Percentiles rank a stretch among this genome's conserved stretches.
Evolutionary conservation across 345 rosid genomes (phyloP).

Genomic region (Clausena lansium): DNA sequence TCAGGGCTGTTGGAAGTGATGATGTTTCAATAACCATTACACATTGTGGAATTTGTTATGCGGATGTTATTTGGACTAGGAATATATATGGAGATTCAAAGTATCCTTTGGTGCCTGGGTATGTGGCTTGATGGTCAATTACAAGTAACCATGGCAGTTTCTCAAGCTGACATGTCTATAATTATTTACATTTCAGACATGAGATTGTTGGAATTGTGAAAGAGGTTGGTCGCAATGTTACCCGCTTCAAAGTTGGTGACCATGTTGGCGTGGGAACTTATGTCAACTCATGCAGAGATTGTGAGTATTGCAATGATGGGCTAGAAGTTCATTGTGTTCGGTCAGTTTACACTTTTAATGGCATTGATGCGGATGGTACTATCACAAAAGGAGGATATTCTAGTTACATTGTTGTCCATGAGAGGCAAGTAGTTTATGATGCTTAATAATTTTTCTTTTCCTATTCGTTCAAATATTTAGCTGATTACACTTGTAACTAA

Average conservation of each 20-base stretch:
- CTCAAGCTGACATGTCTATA: conserved; percentile 11
- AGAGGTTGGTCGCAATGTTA: conserved; percentile 74
- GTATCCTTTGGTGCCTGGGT: conserved; percentile 96
- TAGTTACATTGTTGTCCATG: conserved; percentile 62
- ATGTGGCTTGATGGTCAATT: conserved; percentile 14
- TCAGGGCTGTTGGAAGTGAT: conserved; percentile 56
- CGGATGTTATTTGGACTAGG: conserved; percentile 74
- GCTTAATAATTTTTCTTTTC: not conserved
- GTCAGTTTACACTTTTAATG: conserved; percentile 58
- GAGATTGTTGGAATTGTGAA: conserved; percentile 82
- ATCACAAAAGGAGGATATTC: conserved; percentile 91
- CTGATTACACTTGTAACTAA: not conserved
- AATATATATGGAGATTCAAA: conserved; percentile 57
- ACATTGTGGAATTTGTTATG: conserved; percentile 90
- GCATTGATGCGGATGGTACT: conserved; percentile 66
- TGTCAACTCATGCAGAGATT: conserved; percentile 78
- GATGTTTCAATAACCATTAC: conserved; percentile 78
- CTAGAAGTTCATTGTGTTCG: conserved; percentile 59
- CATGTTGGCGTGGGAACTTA: conserved; percentile 90
- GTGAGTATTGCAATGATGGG: conserved; percentile 60
- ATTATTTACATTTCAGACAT: conserved; percentile 45
- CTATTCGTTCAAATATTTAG: not conserved
- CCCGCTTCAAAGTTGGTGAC: conserved; percentile 67
- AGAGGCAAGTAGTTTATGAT: conserved; percentile 43
- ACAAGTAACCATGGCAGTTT: not conserved